Percentiles rank a stretch among this genome's conserved stretches.
Conservation (phyloP, 345 rosid genomes). For the Populus tremula region DNA sequence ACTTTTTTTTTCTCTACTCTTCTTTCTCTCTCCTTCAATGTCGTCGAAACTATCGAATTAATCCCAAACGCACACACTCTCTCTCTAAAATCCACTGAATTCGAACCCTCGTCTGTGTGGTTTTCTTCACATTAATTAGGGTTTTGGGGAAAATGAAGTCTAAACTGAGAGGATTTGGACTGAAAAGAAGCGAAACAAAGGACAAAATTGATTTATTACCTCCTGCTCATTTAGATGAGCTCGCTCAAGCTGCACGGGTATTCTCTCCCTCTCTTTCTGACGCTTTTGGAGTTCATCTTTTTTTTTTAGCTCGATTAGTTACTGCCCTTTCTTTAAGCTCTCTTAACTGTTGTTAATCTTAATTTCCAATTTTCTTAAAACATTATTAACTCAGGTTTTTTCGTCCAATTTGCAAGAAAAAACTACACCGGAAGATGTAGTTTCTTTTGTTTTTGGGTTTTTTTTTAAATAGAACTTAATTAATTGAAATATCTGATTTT, state of each 20-base stretch:
- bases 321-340: background rate
- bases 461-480: too few relatives aligned
- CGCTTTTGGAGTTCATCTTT: background rate
- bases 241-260: conserved; percentile 84
- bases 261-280: background rate
- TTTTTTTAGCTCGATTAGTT: background rate
- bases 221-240: conserved; percentile 65
- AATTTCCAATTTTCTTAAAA: background rate
- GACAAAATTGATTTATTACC: conserved; percentile 53
- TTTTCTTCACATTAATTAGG: conserved; percentile 28
- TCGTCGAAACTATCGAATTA: conserved; percentile 48
- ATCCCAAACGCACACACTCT: conserved; percentile 27
- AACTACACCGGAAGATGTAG: background rate
- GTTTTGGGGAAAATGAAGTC: conserved; percentile 65
- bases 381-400: background rate
- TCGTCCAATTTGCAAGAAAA: background rate
- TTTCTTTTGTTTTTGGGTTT: too few relatives aligned
- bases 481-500: background rate
- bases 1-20: background rate
- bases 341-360: background rate
- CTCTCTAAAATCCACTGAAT: background rate
- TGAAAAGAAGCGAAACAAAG: conserved; percentile 62
- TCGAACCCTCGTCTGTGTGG: conserved; percentile 8
- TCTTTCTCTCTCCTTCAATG: conserved; percentile 36
- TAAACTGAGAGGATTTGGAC: conserved; percentile 68